Evolutionary conservation across 805 yeast species (phyloP).

Genomic region (Ogataea kodamae): DNA sequence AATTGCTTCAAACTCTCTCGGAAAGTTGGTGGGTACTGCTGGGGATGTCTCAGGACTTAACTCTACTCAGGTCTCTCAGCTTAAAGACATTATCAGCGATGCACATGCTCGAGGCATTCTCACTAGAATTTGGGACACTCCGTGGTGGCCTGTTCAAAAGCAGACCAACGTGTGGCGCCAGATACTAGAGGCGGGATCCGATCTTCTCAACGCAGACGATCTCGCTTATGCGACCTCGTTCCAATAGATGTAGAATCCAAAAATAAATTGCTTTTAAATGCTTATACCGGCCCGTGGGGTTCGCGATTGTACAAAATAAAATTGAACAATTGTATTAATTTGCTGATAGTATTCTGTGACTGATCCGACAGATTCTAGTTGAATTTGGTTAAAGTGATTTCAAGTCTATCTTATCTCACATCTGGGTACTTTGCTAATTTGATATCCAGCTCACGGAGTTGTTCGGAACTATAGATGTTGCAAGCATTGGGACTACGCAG

Average conservation of each 20-base stretch:
- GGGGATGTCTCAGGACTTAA: slow-evolving; percentile 32
- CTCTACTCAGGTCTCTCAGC: slow-evolving; percentile 28
- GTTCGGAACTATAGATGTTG: slow-evolving; percentile 23
- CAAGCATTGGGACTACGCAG: slow-evolving; percentile 30
- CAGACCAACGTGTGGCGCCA: slow-evolving; percentile 49
- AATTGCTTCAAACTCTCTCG: slow-evolving; percentile 35
- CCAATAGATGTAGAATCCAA: slow-evolving; percentile 2
- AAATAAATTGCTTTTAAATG: not conserved
- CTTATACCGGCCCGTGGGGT: too few species aligned
- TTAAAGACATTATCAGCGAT: slow-evolving; percentile 30
- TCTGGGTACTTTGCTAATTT: not conserved
- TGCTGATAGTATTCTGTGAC: too few species aligned
- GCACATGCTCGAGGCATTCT: slow-evolving; percentile 52
- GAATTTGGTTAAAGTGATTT: too few species aligned
- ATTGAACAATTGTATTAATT: too few species aligned
- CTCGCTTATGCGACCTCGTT: slow-evolving; percentile 31
- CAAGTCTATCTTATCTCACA: not conserved
- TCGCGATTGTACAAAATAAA: too few species aligned
- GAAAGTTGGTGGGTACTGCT: slow-evolving; percentile 23
- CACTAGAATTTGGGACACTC: slow-evolving; percentile 70
- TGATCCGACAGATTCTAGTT: too few species aligned
- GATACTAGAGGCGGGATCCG: slow-evolving; percentile 46
- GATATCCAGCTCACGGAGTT: slow-evolving; percentile 4
- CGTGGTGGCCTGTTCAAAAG: slow-evolving; percentile 55
- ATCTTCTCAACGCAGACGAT: slow-evolving; percentile 63